Percentiles rank a stretch among this genome's conserved stretches.
phyloP scores from a whole-genome alignment of 176 grass and related monocot genomes.

The Oryza meyeriana region DNA sequence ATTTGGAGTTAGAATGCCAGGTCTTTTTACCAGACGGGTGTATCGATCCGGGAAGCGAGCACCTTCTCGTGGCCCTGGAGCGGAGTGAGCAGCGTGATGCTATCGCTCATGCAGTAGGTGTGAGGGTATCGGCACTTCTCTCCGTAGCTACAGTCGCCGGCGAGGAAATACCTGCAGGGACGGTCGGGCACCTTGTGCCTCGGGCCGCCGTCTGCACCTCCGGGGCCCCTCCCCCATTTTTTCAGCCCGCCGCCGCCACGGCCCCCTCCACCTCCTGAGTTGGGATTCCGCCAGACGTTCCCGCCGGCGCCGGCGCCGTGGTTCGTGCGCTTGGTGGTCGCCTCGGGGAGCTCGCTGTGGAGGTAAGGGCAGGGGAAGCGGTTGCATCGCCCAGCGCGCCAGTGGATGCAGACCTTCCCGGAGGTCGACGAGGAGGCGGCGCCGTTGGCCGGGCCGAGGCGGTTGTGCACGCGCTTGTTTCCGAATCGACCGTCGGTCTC shows the following conservation, averaged over 20 bases:
- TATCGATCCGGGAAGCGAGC: slow-evolving; percentile 7
- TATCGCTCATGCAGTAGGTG: slow-evolving; percentile 65
- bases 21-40: not conserved
- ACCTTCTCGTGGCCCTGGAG: slow-evolving; percentile 89
- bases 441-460: slow-evolving; percentile 35
- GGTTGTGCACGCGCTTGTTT: slow-evolving; percentile 60
- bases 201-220: slow-evolving; percentile 16
- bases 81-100: slow-evolving; percentile 63
- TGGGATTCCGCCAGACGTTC: slow-evolving; percentile 73
- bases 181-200: slow-evolving; percentile 36
- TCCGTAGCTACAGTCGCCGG: slow-evolving; percentile 65
- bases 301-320: slow-evolving; percentile 25
- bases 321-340: slow-evolving; percentile 47
- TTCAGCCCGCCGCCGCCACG: slow-evolving; percentile 22
- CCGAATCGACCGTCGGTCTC: slow-evolving; percentile 55
- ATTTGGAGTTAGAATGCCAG: not conserved
- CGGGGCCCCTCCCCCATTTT: slow-evolving; percentile 78
- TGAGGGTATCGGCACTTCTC: slow-evolving; percentile 74
- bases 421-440: slow-evolving; percentile 29
- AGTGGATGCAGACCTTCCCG: slow-evolving; percentile 76
- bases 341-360: slow-evolving; percentile 74
- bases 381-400: slow-evolving; percentile 85
- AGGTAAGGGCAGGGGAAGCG: slow-evolving; percentile 89
- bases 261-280: slow-evolving; percentile 21
- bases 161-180: slow-evolving; percentile 64